Base-by-base conservation (phyloP, 176 grass and related monocot species). In the Secale cereale region DNA sequence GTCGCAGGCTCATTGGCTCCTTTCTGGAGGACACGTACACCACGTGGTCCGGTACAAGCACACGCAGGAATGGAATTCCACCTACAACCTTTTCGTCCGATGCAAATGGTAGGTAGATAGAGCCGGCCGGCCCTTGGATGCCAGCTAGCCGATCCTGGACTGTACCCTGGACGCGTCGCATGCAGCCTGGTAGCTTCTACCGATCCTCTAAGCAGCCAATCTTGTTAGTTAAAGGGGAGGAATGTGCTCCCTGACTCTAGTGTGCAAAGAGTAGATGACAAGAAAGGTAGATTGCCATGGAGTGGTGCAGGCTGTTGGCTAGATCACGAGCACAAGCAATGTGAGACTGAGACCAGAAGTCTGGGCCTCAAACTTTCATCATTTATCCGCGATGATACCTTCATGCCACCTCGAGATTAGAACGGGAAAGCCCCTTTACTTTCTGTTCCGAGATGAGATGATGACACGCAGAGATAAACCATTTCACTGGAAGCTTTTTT, bases 251-350 rank as follows among this genome's bases (percentile, higher is more conserved):
- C 31, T 63, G 64, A 56, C 8, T 1, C 11, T 66, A 4, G 48
- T 65, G 10, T 65, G 4, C 63, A 64, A 86, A 64, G 84, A 86
- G 79, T 90, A 85, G 59, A 73, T 30, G 66, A 6, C 74, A 79
- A 90, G 88, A 54, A 72, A 78, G 22, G 39, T 33, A 57, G 59
- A 74, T 59, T 25, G 76, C 17, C 20, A 41, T 32, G 48, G 13
- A 52, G 48, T 19, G 48, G 48, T 2, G 48, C 15, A 72, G 69
- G 40, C 37, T 72, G 20, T 30, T 79, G 36, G 36, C 37, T 63
- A 59, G 65, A 65, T 67, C 36, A 43, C 35, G 31, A 70, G 63
- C n/a, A 73, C 12, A 70, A 65, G 10, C 17, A 50, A 74, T 45
- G 57, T 17, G 48, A 64, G 41, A 45, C 41, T 45, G 41, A 45